Evolutionary conservation across 495 filamentous ascomycete genomes (phyloP).

Genomic region (Penicillium tannophilum): DNA sequence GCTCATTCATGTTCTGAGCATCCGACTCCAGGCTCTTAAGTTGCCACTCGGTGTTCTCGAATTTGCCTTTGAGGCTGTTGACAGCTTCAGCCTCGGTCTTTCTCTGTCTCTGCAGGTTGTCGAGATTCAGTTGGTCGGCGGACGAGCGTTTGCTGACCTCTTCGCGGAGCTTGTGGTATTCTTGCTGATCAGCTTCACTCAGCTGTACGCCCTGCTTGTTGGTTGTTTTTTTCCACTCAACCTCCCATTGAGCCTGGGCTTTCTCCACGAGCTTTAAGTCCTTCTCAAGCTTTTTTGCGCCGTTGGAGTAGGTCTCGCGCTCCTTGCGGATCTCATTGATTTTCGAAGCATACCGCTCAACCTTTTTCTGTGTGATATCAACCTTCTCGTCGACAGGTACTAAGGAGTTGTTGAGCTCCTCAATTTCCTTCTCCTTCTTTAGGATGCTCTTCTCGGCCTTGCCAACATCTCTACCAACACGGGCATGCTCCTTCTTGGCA

Average conservation of each 20-base stretch:
- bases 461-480: slow-evolving; percentile 73
- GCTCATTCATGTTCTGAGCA: slow-evolving; percentile 66
- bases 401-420: slow-evolving; percentile 79
- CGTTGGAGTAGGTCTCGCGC: slow-evolving; percentile 64
- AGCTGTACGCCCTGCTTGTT: slow-evolving; percentile 85
- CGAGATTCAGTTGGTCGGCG: slow-evolving; percentile 77
- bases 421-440: slow-evolving; percentile 83
- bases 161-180: slow-evolving; percentile 83
- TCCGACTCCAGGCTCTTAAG: slow-evolving; percentile 74
- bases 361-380: slow-evolving; percentile 70
- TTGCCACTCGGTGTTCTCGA: slow-evolving; percentile 74
- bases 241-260: slow-evolving; percentile 85
- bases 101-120: slow-evolving; percentile 78
- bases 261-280: slow-evolving; percentile 84
- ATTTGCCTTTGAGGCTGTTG: slow-evolving; percentile 81
- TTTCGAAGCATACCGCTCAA: slow-evolving; percentile 64
- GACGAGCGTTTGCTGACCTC: slow-evolving; percentile 86
- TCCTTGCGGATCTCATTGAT: slow-evolving; percentile 75
- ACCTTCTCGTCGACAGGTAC: slow-evolving; percentile 94
- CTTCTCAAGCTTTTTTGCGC: slow-evolving; percentile 72
- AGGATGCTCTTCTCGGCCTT: slow-evolving; percentile 83
- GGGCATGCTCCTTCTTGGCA: slow-evolving; percentile 82
- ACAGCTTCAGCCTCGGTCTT: slow-evolving; percentile 89
- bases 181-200: slow-evolving; percentile 82
- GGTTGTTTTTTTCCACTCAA: slow-evolving; percentile 77